phyloP scores from a whole-genome alignment of 2,329 filamentous ascomycete species.

The Aspergillus sp. region DNA sequence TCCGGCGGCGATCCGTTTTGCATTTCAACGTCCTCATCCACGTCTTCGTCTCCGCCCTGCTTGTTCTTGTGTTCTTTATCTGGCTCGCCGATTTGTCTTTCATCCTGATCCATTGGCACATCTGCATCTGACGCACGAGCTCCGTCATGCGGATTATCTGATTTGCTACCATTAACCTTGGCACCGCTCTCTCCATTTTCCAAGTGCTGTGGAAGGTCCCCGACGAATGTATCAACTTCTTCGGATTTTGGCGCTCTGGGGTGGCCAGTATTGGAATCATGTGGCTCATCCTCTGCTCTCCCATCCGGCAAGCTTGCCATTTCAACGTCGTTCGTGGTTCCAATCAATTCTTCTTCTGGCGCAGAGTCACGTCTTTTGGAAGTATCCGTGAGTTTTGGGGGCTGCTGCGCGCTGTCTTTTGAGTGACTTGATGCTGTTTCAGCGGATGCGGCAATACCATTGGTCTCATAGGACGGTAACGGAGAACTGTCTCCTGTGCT shows the following conservation, averaged over 20 bases:
- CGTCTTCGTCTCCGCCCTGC: conserved; percentile 24
- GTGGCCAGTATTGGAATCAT: conserved; percentile 18
- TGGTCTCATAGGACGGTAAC: conserved; percentile 22
- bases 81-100: conserved; percentile 16
- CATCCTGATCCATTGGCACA: conserved; percentile 18
- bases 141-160: conserved; percentile 11
- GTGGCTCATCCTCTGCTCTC: conserved; percentile 14
- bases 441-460: conserved; percentile 19
- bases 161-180: conserved; percentile 22
- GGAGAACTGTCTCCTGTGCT: conserved; percentile 24
- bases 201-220: conserved; percentile 38
- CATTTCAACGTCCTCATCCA: conserved; percentile 38
- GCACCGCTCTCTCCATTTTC: conserved; percentile 25
- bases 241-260: conserved; percentile 39
- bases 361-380: conserved; percentile 18
- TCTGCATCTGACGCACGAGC: conserved; percentile 14
- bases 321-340: conserved; percentile 34
- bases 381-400: conserved; percentile 10
- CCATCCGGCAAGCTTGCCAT: conserved; percentile 36
- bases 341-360: conserved; percentile 17
- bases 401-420: conserved; percentile 20
- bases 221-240: conserved; percentile 39
- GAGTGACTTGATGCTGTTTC: conserved; percentile 15
- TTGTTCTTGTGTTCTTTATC: neutral
- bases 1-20: conserved; percentile 43